These are phyloP conservation scores for Serendipita sp. DNA, from an alignment of 768 basidiomycete genomes.

Conservation along the genomic window DNA sequence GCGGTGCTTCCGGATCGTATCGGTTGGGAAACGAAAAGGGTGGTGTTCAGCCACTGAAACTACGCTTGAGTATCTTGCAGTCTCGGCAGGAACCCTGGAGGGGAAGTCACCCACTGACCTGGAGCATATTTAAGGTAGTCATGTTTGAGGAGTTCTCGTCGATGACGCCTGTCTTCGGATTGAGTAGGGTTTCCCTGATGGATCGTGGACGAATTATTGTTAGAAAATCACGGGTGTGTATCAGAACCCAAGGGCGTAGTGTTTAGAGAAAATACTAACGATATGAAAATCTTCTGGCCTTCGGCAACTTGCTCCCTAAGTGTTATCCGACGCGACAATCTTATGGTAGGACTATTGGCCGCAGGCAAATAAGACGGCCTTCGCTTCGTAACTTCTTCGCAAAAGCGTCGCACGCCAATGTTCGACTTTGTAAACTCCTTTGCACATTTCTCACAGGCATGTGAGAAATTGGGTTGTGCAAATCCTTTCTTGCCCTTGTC, in stretches of 20 bases:
- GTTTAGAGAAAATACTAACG: background rate
- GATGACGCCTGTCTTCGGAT: background rate
- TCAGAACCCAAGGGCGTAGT: background rate
- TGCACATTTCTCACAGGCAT: background rate
- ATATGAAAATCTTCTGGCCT: background rate
- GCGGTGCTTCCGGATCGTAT: too few species aligned
- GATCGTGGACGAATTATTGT: too few species aligned
- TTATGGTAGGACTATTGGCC: background rate
- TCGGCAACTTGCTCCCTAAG: background rate
- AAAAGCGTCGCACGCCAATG: background rate
- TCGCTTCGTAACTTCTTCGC: background rate
- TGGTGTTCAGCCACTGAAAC: too few species aligned
- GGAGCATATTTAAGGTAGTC: too few species aligned
- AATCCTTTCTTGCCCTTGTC: too few species aligned
- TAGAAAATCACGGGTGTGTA: too few species aligned
- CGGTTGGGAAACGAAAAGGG: too few species aligned
- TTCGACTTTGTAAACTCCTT: background rate
- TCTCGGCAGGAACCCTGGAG: too few species aligned
- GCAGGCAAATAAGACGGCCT: background rate
- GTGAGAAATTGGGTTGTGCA: background rate
- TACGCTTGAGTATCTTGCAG: too few species aligned
- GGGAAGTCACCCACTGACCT: too few species aligned
- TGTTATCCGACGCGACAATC: background rate
- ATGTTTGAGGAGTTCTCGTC: too few species aligned
- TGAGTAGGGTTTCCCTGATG: background rate